Conservation (phyloP, 1,284 basidiomycete genomes). For the Sutorius eximius region DNA sequence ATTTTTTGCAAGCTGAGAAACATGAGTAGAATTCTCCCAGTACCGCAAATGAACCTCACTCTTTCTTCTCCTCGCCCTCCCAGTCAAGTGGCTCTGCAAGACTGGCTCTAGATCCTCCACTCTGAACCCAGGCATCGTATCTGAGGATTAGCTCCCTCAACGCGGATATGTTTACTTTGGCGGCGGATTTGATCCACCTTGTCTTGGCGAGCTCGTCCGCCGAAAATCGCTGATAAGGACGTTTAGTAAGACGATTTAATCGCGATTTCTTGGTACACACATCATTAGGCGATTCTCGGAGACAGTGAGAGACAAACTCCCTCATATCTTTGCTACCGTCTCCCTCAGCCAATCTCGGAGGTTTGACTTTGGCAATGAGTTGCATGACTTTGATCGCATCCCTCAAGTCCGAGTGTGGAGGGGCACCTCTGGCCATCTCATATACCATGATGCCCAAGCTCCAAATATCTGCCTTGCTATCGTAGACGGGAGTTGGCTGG, state of each 20-base stretch:
- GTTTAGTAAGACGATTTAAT: slow-evolving; percentile 4
- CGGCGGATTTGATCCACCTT: slow-evolving; percentile 88
- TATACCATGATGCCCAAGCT: slow-evolving; percentile 93
- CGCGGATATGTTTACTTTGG: slow-evolving; percentile 67
- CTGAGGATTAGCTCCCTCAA: slow-evolving; percentile 85
- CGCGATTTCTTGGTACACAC: slow-evolving; percentile 46
- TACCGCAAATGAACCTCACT: slow-evolving; percentile 36
- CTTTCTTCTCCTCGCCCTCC: slow-evolving; percentile 63
- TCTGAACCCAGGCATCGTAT: slow-evolving; percentile 76
- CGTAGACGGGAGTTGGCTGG: slow-evolving; percentile 84
- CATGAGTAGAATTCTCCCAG: slow-evolving; percentile 10
- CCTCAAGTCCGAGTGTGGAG: slow-evolving; percentile 81
- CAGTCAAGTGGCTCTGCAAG: slow-evolving; percentile 72
- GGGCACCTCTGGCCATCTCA: slow-evolving; percentile 94
- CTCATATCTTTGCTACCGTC: slow-evolving; percentile 84
- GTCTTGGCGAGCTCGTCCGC: slow-evolving; percentile 89
- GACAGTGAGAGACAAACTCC: slow-evolving; percentile 85
- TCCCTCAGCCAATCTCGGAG: slow-evolving; percentile 76
- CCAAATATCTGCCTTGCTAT: slow-evolving; percentile 97
- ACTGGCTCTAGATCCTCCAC: slow-evolving; percentile 79
- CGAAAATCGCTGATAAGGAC: slow-evolving; percentile 64
- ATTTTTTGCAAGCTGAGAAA: slow-evolving; percentile 34
- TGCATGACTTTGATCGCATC: slow-evolving; percentile 89
- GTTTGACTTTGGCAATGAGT: slow-evolving; percentile 85
- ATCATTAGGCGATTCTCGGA: slow-evolving; percentile 81